Evolutionary conservation across 148 eudicot genomes (phyloP).

Genomic region (Oxyria digyna): DNA sequence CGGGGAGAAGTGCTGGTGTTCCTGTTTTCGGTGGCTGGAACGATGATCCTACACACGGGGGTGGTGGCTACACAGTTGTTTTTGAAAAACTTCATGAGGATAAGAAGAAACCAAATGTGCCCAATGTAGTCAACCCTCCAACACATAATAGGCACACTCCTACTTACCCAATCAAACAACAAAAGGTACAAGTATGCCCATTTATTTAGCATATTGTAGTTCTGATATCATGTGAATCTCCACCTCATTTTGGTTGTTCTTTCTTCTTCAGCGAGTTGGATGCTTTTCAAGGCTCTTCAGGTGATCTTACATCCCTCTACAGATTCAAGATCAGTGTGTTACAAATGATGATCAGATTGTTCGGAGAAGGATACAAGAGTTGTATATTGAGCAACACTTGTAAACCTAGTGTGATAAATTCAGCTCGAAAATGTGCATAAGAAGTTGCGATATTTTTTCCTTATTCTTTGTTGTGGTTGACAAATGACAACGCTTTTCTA

Average conservation of each 20-base stretch:
- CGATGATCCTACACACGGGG: background rate
- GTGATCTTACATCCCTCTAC: background rate
- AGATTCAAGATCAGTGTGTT: background rate
- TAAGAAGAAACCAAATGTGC: background rate
- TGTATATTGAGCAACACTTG: background rate
- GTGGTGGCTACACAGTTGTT: background rate
- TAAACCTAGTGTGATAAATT: too few relatives aligned
- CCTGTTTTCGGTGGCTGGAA: conserved; percentile 1
- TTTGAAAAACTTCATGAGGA: conserved; percentile 3
- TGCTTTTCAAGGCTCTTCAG: background rate
- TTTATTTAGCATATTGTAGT: background rate
- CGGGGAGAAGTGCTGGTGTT: background rate
- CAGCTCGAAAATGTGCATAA: too few relatives aligned
- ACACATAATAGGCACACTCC: background rate
- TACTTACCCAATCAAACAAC: background rate
- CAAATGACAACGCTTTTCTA: too few relatives aligned
- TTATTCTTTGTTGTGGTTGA: too few relatives aligned
- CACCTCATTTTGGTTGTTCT: background rate
- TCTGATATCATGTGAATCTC: background rate
- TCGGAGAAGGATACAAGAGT: background rate
- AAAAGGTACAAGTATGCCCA: background rate
- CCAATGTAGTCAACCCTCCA: background rate
- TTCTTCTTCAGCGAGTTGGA: background rate
- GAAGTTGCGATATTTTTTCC: too few relatives aligned
- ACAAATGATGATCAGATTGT: background rate